phyloP scores from a whole-genome alignment of 352 stramenopile species.

The Phytophthora ohioensis region DNA sequence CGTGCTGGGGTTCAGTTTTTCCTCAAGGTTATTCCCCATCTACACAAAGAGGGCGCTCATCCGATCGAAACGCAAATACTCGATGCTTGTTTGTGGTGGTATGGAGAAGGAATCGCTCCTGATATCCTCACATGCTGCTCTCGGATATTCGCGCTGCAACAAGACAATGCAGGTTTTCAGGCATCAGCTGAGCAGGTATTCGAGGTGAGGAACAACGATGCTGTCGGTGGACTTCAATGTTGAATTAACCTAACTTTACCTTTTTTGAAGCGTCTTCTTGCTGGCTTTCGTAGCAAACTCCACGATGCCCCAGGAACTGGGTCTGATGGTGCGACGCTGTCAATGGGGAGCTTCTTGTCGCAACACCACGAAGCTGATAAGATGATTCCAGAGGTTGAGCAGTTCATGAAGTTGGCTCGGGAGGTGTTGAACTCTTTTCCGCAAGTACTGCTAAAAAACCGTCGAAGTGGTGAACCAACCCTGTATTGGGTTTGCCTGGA shows the following conservation, averaged over 20 bases:
- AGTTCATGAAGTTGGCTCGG: slow-evolving; percentile 58
- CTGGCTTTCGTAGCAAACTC: slow-evolving; percentile 52
- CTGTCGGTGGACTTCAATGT: neutral
- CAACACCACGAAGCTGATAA: slow-evolving; percentile 45
- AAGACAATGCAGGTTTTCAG: slow-evolving; percentile 40
- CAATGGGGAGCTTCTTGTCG: slow-evolving; percentile 47
- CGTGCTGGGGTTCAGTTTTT: slow-evolving; percentile 61
- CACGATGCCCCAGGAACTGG: slow-evolving; percentile 40
- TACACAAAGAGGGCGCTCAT: slow-evolving; percentile 21
- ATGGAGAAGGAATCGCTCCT: slow-evolving; percentile 46
- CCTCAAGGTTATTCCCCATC: slow-evolving; percentile 44
- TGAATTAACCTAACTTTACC: slow-evolving; percentile 3
- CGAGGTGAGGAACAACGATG: slow-evolving; percentile 28
- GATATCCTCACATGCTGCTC: slow-evolving; percentile 57
- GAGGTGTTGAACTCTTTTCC: slow-evolving; percentile 59
- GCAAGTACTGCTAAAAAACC: slow-evolving; percentile 37
- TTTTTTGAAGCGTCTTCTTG: slow-evolving; percentile 43
- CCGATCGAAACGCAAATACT: slow-evolving; percentile 54
- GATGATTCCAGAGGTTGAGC: slow-evolving; percentile 57
- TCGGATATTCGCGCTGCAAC: slow-evolving; percentile 49
- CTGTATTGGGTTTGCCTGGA: slow-evolving; percentile 57
- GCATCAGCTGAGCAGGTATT: slow-evolving; percentile 37
- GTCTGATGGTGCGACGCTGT: slow-evolving; percentile 28
- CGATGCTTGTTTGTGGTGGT: slow-evolving; percentile 54
- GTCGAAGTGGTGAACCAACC: slow-evolving; percentile 31